phyloP scores from a whole-genome alignment of 202 grass and related monocot genomes.

The Digitaria exilis region DNA sequence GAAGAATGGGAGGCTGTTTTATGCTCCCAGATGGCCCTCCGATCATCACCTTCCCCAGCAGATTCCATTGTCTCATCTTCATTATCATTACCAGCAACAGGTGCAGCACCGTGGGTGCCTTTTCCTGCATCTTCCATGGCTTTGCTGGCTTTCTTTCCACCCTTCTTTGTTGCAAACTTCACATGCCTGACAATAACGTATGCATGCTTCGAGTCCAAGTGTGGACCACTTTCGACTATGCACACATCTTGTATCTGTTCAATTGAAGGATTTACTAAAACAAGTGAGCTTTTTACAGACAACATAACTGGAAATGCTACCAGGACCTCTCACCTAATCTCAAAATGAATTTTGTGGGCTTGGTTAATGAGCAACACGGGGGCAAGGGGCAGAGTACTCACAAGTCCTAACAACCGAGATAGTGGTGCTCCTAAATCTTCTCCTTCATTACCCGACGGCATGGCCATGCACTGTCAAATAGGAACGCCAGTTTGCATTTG shows the following conservation, averaged over 20 bases:
- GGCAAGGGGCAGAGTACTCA: constrained; percentile 41
- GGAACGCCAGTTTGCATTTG: neutral
- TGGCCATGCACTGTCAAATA: constrained; percentile 74
- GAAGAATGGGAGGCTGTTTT: neutral
- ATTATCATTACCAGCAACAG: constrained; percentile 20
- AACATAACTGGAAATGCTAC: neutral
- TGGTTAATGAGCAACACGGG: constrained; percentile 14
- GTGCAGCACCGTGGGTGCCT: constrained; percentile 32
- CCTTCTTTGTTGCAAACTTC: constrained; percentile 81
- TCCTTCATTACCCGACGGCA: constrained; percentile 66
- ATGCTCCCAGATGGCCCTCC: neutral
- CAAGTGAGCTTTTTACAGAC: constrained; percentile 5
- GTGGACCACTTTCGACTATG: constrained; percentile 84
- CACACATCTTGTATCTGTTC: constrained; percentile 82
- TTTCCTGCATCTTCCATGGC: constrained; percentile 62
- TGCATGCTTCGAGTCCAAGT: constrained; percentile 76
- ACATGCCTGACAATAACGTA: constrained; percentile 88
- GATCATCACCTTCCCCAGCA: constrained; percentile 43
- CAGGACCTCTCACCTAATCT: neutral
- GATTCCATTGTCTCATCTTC: constrained; percentile 38
- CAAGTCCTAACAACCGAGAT: constrained; percentile 74
- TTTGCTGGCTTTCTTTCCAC: constrained; percentile 74
- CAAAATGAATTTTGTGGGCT: constrained; percentile 18
- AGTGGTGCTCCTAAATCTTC: constrained; percentile 76
- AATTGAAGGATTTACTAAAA: constrained; percentile 18